Evolutionary conservation across 2,329 filamentous ascomycete genomes (phyloP).

Genomic region (Paraconiothyrium brasiliense): DNA sequence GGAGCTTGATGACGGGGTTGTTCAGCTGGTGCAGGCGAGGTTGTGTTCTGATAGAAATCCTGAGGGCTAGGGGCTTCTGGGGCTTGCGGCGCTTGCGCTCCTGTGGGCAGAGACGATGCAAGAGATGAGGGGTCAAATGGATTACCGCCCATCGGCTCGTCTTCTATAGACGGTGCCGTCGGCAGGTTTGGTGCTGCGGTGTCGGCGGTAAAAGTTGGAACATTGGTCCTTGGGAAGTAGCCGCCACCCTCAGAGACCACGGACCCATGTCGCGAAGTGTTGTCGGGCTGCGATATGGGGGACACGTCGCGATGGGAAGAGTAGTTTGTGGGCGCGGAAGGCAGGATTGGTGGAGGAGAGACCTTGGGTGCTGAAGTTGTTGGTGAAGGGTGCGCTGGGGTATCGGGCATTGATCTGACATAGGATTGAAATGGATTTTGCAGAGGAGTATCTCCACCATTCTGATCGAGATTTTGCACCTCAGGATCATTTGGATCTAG

Average conservation of each 20-base stretch:
- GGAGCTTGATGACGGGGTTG: constrained; percentile 32
- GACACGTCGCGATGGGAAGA: constrained; percentile 60
- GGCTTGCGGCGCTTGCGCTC: constrained; percentile 33
- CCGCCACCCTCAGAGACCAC: constrained; percentile 60
- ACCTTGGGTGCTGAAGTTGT: constrained; percentile 54
- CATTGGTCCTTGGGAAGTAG: constrained; percentile 63
- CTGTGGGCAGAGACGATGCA: constrained; percentile 29
- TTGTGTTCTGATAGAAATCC: constrained; percentile 45
- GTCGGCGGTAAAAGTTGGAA: constrained; percentile 58
- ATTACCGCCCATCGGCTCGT: constrained; percentile 35
- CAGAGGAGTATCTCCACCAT: constrained; percentile 33
- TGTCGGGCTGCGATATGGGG: constrained; percentile 58
- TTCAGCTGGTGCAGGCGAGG: constrained; percentile 49
- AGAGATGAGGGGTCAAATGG: constrained; percentile 30
- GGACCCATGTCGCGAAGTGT: constrained; percentile 56
- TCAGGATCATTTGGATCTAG: constrained; percentile 74
- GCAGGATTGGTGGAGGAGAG: constrained; percentile 48
- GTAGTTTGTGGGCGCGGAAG: constrained; percentile 43
- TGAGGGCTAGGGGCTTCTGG: constrained; percentile 36
- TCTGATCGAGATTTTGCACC: constrained; percentile 63
- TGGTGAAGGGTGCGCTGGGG: constrained; percentile 58
- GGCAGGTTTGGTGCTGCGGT: constrained; percentile 45
- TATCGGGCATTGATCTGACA: constrained; percentile 69
- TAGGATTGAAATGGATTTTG: constrained; percentile 56
- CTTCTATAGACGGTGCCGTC: constrained; percentile 46